Base-by-base conservation (phyloP, 257 asterid species). In the Marsdenia floribunda region DNA sequence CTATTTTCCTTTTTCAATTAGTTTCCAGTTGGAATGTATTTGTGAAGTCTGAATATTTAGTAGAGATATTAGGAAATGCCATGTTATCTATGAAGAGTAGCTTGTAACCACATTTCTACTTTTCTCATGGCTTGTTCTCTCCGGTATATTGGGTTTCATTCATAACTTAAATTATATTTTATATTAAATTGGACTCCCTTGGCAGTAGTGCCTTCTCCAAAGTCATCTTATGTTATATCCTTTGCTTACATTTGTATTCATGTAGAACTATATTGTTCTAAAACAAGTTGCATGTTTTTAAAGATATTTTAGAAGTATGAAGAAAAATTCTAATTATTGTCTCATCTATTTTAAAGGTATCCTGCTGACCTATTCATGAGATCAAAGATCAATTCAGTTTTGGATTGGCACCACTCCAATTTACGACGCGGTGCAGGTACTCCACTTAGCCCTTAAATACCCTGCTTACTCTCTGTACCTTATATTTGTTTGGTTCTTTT, bases 331-430 rank as follows among this genome's bases (percentile, higher is more conserved):
- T 66, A 38, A 66, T 66, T 18, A 37, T 70, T 59, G 49, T 21
- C 68, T 63, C 33, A 60, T 76, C 75, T 66, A 54, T 75, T 60
- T 13, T 55, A 75, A 69, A 95, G 99, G 99, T 95, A 90, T 82
- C 99, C 99, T 37, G 85, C 89, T 44, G 99, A 95, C 77, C 46
- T 88, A 42, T 86, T 83, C 85, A 89, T 76, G 78, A 84, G 98
- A 86, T 94, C 97, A 5, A 89, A 87, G 81, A 77, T 95, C 73
- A 87, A 95, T 83, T 88, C 99, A 4, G 96, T 89, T 74, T 78
- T 95, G 75, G 97, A 95, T 83, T 95, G 98, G 99, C 96, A 95
- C 77, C 98, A 89, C 87, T 82, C 91, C 13, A 89, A 92, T 80
- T 78, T 90, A 80, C 97, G 96, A 11, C 78, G 38, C n/a, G 99